Percentiles rank a stretch among this genome's conserved stretches.
These are phyloP conservation scores for Paramecium tetraurelia DNA, from an alignment of 73 alveolate species.

Conservation along the genomic window DNA sequence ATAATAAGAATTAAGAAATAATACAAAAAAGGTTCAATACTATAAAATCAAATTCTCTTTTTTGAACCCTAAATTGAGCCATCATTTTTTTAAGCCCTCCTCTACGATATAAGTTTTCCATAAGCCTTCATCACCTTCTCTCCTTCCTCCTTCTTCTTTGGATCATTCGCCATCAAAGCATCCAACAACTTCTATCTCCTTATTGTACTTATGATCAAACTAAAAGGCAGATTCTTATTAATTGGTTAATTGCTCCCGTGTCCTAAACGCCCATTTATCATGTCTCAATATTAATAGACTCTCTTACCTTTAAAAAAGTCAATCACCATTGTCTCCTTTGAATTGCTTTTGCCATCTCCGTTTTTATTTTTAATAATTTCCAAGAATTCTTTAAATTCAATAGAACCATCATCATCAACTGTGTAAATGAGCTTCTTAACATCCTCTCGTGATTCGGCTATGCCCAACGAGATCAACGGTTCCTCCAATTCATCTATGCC, in stretches of 20 bases:
- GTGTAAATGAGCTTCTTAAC: slow-evolving; percentile 76
- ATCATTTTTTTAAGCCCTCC: slow-evolving; percentile 7
- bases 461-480: slow-evolving; percentile 92
- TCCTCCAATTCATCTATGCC: slow-evolving; percentile 92
- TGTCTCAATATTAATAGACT: neutral
- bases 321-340: slow-evolving; percentile 69
- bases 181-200: slow-evolving; percentile 61
- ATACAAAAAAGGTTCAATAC: neutral
- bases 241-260: slow-evolving; percentile 58
- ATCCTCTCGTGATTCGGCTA: slow-evolving; percentile 93
- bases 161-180: slow-evolving; percentile 60
- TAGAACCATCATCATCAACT: slow-evolving; percentile 90
- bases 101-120: slow-evolving; percentile 39
- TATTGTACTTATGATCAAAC: slow-evolving; percentile 52
- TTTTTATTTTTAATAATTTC: slow-evolving; percentile 82
- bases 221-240: slow-evolving; percentile 55
- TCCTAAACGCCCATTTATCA: slow-evolving; percentile 62
- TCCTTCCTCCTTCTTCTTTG: slow-evolving; percentile 58
- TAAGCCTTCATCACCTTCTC: slow-evolving; percentile 64
- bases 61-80: slow-evolving; percentile 29
- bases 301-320: slow-evolving; percentile 76
- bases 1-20: neutral
- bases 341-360: slow-evolving; percentile 73
- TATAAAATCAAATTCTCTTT: neutral
- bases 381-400: slow-evolving; percentile 88